Evolutionary conservation across 179 eudicot species (phyloP).

Genomic region (Beta corolliflora): DNA sequence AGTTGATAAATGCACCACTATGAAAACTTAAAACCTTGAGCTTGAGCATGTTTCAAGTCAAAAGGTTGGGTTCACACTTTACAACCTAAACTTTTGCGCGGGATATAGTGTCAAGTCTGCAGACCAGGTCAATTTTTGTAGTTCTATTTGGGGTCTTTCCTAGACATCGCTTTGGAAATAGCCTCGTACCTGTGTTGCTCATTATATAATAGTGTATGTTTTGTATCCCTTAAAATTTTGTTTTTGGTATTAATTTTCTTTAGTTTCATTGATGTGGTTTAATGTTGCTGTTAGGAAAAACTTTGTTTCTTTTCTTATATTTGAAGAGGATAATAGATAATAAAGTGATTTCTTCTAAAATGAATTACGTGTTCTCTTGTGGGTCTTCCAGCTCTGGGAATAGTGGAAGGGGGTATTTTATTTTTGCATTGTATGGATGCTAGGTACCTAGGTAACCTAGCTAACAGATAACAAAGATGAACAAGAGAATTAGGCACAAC

Average conservation of each 20-base stretch:
- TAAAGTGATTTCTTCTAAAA: neutral
- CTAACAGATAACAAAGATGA: too few species aligned
- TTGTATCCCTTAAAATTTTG: neutral
- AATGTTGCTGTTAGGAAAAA: neutral
- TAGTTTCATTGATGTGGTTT: neutral
- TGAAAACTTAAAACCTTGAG: too few species aligned
- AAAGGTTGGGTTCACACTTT: too few species aligned
- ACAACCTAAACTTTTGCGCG: too few species aligned
- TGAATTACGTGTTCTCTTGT: neutral
- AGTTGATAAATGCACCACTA: too few species aligned
- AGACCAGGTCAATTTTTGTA: neutral
- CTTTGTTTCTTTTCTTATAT: neutral
- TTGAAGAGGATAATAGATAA: neutral
- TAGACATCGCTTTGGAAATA: neutral
- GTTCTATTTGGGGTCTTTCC: neutral
- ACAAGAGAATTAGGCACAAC: too few species aligned
- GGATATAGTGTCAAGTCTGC: neutral
- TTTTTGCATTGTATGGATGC: neutral
- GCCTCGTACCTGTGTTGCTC: neutral
- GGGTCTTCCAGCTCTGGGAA: neutral
- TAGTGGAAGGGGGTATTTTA: neutral
- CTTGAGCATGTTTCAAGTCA: too few species aligned
- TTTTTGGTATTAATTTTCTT: neutral
- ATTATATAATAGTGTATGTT: neutral
- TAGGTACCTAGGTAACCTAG: too few species aligned